Base-by-base conservation (phyloP, 805 yeast species). In the Saturnispora zaruensis region DNA sequence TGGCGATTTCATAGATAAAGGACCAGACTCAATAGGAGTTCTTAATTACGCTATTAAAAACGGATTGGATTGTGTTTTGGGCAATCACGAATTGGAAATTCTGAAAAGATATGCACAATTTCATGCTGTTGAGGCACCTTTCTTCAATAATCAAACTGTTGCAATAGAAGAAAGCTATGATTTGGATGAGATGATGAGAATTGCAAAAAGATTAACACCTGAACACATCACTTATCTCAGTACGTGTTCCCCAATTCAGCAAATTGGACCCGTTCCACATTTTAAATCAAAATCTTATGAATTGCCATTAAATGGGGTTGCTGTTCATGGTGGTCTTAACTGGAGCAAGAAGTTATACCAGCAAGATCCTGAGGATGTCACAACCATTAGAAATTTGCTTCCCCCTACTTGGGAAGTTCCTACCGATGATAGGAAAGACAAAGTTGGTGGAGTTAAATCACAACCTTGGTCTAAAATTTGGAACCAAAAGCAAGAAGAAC, bases 1-100 rank as follows among this genome's bases (percentile, higher is more conserved):
- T 20, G 98, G 98, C 4, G 97, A 90, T 61, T 87, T 89, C 63
- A 71, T 87, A 16, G 74, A 88, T 46, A 91, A 90, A 62, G 98
- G 98, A 1, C 82, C 85, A 5, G 79, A 84, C 51, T 84, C 95
- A 1, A 54, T 77, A 13, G 77, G 75, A 37, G 88, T 88, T 2
- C 62, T 89, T 9, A 82, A 88, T 52, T 82, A 66, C 58, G 81
- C 86, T 18, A 71, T 82, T 32, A 69, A 77, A 21, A 62, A 80
- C 56, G 68, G 76, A 14, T 75, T 86, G 14, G 80, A 78, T 48
- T 89, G 96, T 61, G 79, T 90, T 2, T 68, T 93, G 51, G 97
- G 98, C 0, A 90, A 90, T 68, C 96, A 91, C 65, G 98, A 90
- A 65, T 73, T 82, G 53, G 81, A 80, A 53, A 76, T 84, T 9